Base-by-base conservation (phyloP, 2,329 filamentous ascomycete species). In the Helotiales sp. region DNA sequence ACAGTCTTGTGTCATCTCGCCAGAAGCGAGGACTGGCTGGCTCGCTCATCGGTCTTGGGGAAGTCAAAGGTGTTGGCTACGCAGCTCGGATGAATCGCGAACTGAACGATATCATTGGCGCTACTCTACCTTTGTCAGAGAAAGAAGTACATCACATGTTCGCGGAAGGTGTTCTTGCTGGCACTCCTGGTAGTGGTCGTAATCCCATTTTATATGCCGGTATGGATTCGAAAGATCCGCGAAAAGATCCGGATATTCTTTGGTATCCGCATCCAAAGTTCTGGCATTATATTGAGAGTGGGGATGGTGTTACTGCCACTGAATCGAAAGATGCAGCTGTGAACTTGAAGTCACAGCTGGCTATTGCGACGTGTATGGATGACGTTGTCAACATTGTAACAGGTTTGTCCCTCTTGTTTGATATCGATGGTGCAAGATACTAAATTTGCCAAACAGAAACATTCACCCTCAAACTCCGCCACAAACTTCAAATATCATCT, bases 41-140 rank as follows among this genome's bases (percentile, higher is more conserved):
- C 0, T 80, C 79, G 0, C 74, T 76, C 1, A 75, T 84, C 30
- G 70, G 80, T 59, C 77, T 84, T 3, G 79, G 80, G 1, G 62
- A 72, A 6, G 71, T 85, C 0, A 64, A 79, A 0, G 84, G 81
- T 6, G 69, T 80, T 0, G 84, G 84, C 0, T 83, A 81, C 43
- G 43, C 65, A 4, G 66, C 62, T 6, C 32, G 64, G 17, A n/a
- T 54, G 24, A 28, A 61, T 26, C 45, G 45, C n/a, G 61, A 64
- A 5, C 10, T 63, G 22, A 59, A 59, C 22, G 54, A 59, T 11
- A 64, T 60, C 22, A 62, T 65, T 28, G 61, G 61, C 1, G 64
- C 30, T 22, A 55, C 60, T 5, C 30, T 59, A 5, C 32, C 50
- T 22, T 45, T 72, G 7, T 69, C 68, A 0, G 82, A 82, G 69